phyloP scores from a whole-genome alignment of 1,284 basidiomycete genomes.

The Fistulina hepatica region DNA sequence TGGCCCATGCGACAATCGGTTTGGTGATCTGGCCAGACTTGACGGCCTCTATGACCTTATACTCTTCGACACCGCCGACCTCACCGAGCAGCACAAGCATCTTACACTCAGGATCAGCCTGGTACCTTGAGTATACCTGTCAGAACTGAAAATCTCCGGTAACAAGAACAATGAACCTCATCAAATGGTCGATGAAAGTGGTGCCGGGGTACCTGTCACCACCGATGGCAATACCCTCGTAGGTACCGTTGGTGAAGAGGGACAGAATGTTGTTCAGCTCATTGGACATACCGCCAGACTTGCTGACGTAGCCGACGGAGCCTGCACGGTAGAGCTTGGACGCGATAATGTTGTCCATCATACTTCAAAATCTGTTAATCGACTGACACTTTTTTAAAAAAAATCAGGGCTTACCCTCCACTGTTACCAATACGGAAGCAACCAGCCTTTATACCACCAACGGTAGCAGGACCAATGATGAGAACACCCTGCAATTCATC shows the following conservation, averaged over 20 bases:
- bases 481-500: too few species aligned
- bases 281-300: slow-evolving; percentile 99
- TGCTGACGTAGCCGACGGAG: slow-evolving; percentile 97
- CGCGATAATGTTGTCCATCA: slow-evolving; percentile 99
- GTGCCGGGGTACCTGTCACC: slow-evolving; percentile 98
- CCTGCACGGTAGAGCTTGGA: slow-evolving; percentile 98
- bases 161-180: too few species aligned
- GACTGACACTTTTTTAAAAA: slow-evolving; percentile 1
- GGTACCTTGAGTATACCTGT: too few species aligned
- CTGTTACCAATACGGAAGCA: slow-evolving; percentile 99
- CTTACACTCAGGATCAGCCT: slow-evolving; percentile 96
- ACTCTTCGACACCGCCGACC: slow-evolving; percentile 98
- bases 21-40: slow-evolving; percentile 92
- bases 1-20: slow-evolving; percentile 98
- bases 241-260: slow-evolving; percentile 94
- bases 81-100: slow-evolving; percentile 97
- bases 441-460: slow-evolving; percentile 99
- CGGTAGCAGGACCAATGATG: slow-evolving; percentile 97
- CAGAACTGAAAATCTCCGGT: too few species aligned
- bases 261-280: slow-evolving; percentile 99
- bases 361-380: slow-evolving; percentile 35
- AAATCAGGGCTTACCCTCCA: slow-evolving; percentile 57
- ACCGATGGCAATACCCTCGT: slow-evolving; percentile 99
- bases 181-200: slow-evolving; percentile 97
- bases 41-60: slow-evolving; percentile 97